phyloP scores from a whole-genome alignment of 306 rosid genomes.

The Cicer arietinum region DNA sequence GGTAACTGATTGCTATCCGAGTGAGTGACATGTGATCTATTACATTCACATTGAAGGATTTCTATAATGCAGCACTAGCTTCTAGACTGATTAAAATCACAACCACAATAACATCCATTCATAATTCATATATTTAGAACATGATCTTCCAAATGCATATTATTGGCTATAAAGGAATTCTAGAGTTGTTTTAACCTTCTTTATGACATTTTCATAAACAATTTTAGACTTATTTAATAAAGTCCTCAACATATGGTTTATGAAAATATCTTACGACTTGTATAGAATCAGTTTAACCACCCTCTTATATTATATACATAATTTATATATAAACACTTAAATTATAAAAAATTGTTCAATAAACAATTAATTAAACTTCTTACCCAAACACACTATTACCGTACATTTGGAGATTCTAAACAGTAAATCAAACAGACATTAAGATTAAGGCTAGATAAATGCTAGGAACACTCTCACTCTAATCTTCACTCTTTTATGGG shows the following conservation, averaged over 20 bases:
- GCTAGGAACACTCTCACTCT: too few species aligned
- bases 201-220: too few species aligned
- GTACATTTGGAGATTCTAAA: neutral
- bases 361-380: neutral
- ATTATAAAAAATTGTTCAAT: neutral
- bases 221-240: too few species aligned
- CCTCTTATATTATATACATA: neutral
- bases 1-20: neutral
- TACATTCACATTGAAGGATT: neutral
- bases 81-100: neutral
- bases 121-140: neutral
- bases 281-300: too few species aligned
- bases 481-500: too few species aligned
- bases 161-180: too few species aligned
- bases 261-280: too few species aligned
- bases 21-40: neutral
- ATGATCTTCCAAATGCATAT: neutral
- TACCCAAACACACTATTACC: neutral
- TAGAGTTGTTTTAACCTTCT: too few species aligned
- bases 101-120: neutral
- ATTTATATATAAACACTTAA: neutral
- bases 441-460: neutral
- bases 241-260: too few species aligned
- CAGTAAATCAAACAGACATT: neutral
- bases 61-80: neutral